Conservation (phyloP, 2,329 filamentous ascomycete genomes). For the Aureobasidium sp. region DNA sequence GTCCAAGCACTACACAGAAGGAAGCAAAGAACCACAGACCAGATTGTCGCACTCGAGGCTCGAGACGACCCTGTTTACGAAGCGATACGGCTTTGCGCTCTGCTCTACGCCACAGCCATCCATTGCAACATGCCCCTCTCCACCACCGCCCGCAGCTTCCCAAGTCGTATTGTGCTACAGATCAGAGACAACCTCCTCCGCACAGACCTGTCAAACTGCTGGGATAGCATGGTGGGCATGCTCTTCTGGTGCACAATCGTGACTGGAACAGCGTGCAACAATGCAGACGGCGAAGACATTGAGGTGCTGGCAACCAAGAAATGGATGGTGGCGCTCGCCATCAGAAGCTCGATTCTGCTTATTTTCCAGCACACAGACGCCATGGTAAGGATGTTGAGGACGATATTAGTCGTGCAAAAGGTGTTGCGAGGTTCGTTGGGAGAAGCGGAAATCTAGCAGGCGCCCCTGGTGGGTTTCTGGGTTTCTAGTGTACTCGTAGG, state of each 20-base stretch:
- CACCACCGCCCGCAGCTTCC: constrained; percentile 14
- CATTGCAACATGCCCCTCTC: constrained; percentile 21
- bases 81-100: constrained; percentile 23
- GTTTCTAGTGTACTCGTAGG: background rate
- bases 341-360: constrained; percentile 27
- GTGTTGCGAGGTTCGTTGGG: background rate
- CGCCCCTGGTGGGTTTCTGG: background rate
- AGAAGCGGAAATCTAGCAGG: background rate
- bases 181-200: constrained; percentile 23
- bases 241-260: constrained; percentile 28
- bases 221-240: constrained; percentile 29
- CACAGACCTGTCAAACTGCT: constrained; percentile 27
- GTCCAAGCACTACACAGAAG: background rate
- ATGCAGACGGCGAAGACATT: constrained; percentile 6
- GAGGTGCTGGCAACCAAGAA: constrained; percentile 23
- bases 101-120: constrained; percentile 24
- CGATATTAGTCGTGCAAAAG: constrained; percentile 24
- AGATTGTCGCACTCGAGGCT: background rate
- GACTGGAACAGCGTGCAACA: constrained; percentile 26
- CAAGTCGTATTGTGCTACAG: background rate
- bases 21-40: background rate
- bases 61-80: constrained; percentile 22
- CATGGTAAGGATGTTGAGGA: constrained; percentile 23
- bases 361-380: constrained; percentile 28
- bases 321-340: constrained; percentile 27